Base-by-base conservation (phyloP, 1,139 yeast species). In the Yamadazyma trypodendri region DNA sequence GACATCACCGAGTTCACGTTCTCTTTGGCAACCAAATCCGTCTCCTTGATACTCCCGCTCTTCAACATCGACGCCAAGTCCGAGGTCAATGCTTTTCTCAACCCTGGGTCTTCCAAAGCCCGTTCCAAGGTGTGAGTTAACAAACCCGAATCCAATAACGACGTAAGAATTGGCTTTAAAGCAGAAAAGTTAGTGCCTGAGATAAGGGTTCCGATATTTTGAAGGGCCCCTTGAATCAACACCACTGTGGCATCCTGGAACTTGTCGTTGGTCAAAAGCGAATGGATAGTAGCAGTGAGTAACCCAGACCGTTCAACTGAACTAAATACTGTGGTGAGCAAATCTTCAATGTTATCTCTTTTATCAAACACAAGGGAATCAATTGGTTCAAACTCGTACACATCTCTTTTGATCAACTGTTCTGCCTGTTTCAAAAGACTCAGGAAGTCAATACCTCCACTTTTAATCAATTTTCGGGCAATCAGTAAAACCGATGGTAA, bases 331-430 rank as follows among this genome's bases (percentile, higher is more conserved):
- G 68, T 64, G 20, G 60, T 54, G 21, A 62, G 50, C 42, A 64
- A 59, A 38, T 63, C 66, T 43, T 58, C 62, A 34, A 63, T 48
- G 40, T 63, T 63, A 46, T 60, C 65, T 52, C 69, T 61, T 45
- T 52, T 62, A 34, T 46, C 48, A 11, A 46, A 13, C 4, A 28
- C 20, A 20, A 42, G 35, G 6, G 36, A 29, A 28, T 38, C 44
- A 24, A 41, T 36, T 23, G 39, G 39, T 17, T 43, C 46, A 12
- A 41, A 43, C 5, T 38, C 32, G 22, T 32, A 27, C 12, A 24
- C 34, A 27, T 39, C 42, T 36, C 43, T 46, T 8, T 24, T 28
- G 23, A 48, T 35, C 14, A 49, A 42, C 33, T 50, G 34, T 29
- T 48, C 56, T 11, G 53, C 57, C 32, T 49, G 52, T 17, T 45